These are phyloP conservation scores for Turritis glabra DNA, from an alignment of 345 rosid genomes.

Conservation along the genomic window DNA sequence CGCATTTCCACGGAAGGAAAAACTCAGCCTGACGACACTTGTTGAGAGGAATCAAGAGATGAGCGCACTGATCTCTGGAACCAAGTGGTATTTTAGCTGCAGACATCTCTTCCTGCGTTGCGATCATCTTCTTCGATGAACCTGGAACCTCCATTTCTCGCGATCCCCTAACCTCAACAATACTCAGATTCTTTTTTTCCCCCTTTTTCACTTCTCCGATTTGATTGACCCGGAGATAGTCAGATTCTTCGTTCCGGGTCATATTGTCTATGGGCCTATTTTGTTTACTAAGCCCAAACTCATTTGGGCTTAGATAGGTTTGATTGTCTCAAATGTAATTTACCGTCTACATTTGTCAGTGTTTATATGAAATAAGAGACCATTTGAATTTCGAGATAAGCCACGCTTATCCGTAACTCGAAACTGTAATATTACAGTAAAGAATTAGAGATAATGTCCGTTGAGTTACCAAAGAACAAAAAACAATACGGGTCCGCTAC, in stretches of 20 bases:
- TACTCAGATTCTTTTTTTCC: neutral
- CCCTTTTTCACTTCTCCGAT: constrained; percentile 18
- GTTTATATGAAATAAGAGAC: no score
- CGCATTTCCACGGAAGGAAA: constrained; percentile 98
- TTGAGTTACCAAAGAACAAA: no score
- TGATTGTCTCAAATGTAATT: no score
- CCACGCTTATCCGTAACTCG: no score
- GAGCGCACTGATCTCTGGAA: constrained; percentile 96
- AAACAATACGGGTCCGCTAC: no score
- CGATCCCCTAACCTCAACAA: constrained; percentile 32
- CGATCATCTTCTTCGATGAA: constrained; percentile 97
- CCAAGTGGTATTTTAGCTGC: constrained; percentile 77
- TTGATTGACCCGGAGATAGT: constrained; percentile 13
- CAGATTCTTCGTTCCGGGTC: constrained; percentile 25
- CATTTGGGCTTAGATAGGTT: no score
- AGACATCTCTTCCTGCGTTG: constrained; percentile 93
- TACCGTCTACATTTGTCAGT: no score
- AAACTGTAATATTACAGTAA: no score
- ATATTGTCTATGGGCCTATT: no score
- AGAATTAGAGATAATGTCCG: no score
- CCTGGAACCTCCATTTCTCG: constrained; percentile 72
- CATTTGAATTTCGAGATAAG: no score
- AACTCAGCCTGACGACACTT: constrained; percentile 95
- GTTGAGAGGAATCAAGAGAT: constrained; percentile 90
- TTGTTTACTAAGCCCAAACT: no score